Base-by-base conservation (phyloP, 352 stramenopile species). In the Paralagenidium karlingii region DNA sequence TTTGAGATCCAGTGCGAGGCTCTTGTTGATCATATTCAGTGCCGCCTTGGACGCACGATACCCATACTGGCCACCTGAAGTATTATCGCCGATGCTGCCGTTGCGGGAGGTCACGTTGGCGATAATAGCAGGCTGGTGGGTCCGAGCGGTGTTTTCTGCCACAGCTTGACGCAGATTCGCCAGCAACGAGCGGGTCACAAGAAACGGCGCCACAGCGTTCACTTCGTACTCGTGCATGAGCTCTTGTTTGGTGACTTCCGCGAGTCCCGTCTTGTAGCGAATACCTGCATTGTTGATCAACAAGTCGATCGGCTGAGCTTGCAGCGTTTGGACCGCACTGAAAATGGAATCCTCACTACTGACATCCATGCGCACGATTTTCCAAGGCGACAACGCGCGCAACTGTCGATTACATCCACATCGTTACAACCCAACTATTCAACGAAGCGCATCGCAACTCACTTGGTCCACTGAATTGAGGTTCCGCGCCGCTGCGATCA, bases 41-140 rank as follows among this genome's bases (percentile, higher is more conserved):
- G 79, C 75, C 16, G 64, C 53, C 55, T 90, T 89, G 34, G 71
- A 89, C 47, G 79, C 57, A 22, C 76, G 70, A 53, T 92, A 90
- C 29, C 58, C 70, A 45, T 91, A 87, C 25, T 49, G 51, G 3
- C 74, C 67, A 16, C 78, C 78, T 1, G 55, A 73, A 12, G 34
- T 44, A 27, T 80, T 82, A 42, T 68, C 53, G n/a, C 53, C 25
- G 40, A 85, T 74, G 49, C 66, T 75, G 40, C 65, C 71, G 47
- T 81, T 67, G 18, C 56, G 49, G n/a, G 71, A 79, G 8, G 63
- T 68, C 31, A 85, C 39, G 38, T 86, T 63, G 15, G 51, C 73
- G 22, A 75, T 73, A 21, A 74, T 68, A 6, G 67, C 62, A 6
- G 57, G 66, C 15, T 40, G 62, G 8, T 41, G 25, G 6, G 52